These are phyloP conservation scores for Herpetospermum pedunculosum DNA, from an alignment of 306 rosid genomes.

Conservation along the genomic window DNA sequence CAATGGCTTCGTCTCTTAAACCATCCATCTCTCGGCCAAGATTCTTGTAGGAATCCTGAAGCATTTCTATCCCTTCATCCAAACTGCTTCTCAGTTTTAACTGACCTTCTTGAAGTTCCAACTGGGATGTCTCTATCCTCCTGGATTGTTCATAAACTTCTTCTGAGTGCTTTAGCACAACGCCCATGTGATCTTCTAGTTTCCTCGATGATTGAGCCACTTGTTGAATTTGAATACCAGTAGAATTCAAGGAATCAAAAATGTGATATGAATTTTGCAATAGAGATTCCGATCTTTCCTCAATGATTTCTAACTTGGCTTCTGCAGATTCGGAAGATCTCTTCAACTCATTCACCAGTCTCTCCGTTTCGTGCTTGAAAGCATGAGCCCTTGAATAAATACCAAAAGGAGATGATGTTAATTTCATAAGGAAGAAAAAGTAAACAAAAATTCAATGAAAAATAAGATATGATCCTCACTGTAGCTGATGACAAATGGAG, in stretches of 20 bases:
- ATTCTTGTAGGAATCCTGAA: slow-evolving; percentile 36
- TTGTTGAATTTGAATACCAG: slow-evolving; percentile 29
- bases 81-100: slow-evolving; percentile 35
- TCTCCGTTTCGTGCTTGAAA: slow-evolving; percentile 59
- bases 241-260: slow-evolving; percentile 30
- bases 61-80: slow-evolving; percentile 37
- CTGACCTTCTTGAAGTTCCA: slow-evolving; percentile 47
- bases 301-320: slow-evolving; percentile 45
- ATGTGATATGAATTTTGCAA: slow-evolving; percentile 33
- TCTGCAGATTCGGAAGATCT: slow-evolving; percentile 50
- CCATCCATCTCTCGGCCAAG: slow-evolving; percentile 41
- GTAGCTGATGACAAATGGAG: slow-evolving; percentile 69
- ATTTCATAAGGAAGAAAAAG: not conserved
- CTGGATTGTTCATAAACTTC: slow-evolving; percentile 46
- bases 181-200: slow-evolving; percentile 34
- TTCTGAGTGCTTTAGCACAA: slow-evolving; percentile 33
- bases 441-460: not conserved
- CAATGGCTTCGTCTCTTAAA: slow-evolving; percentile 44
- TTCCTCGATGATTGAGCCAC: slow-evolving; percentile 31
- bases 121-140: slow-evolving; percentile 37
- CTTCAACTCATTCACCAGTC: slow-evolving; percentile 62
- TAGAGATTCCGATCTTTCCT: slow-evolving; percentile 35
- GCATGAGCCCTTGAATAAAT: slow-evolving; percentile 21
- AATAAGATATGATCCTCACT: slow-evolving; percentile 1
- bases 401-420: not conserved